Percentiles rank a stretch among this genome's conserved stretches.
Evolutionary conservation across 2,329 filamentous ascomycete species (phyloP).

Genomic region (Blastomyces percursus): DNA sequence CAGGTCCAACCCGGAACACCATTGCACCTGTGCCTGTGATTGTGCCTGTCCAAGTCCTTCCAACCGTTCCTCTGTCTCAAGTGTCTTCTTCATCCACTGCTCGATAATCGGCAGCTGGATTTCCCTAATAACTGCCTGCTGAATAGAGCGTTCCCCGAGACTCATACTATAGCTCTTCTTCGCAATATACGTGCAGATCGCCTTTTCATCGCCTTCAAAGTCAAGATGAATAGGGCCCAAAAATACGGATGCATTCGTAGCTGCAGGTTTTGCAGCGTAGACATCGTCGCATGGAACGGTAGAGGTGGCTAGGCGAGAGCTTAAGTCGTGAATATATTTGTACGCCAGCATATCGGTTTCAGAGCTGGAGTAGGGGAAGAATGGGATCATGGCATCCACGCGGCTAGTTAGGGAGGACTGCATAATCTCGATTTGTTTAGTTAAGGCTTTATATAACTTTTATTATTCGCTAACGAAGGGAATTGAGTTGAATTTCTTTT

Average conservation of each 20-base stretch:
- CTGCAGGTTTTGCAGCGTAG: neutral
- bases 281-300: neutral
- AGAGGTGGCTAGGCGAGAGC: constrained; percentile 1
- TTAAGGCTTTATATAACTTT: neutral
- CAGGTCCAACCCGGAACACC: neutral
- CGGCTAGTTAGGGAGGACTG: constrained; percentile 34
- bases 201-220: constrained; percentile 4
- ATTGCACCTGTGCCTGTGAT: neutral
- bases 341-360: constrained; percentile 37
- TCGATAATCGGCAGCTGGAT: constrained; percentile 9
- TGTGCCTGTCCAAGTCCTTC: neutral
- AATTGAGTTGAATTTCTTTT: neutral
- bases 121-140: constrained; percentile 8
- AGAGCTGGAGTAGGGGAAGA: constrained; percentile 31
- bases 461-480: neutral
- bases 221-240: neutral
- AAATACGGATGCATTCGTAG: neutral
- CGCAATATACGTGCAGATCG: constrained; percentile 4
- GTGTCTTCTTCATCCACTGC: constrained; percentile 1
- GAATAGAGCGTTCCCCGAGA: constrained; percentile 10
- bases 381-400: constrained; percentile 34
- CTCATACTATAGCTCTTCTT: constrained; percentile 2
- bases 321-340: constrained; percentile 29
- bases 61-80: neutral
- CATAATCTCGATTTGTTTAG: neutral